phyloP scores from a whole-genome alignment of 1,284 basidiomycete genomes.

The Mycena sp. region DNA sequence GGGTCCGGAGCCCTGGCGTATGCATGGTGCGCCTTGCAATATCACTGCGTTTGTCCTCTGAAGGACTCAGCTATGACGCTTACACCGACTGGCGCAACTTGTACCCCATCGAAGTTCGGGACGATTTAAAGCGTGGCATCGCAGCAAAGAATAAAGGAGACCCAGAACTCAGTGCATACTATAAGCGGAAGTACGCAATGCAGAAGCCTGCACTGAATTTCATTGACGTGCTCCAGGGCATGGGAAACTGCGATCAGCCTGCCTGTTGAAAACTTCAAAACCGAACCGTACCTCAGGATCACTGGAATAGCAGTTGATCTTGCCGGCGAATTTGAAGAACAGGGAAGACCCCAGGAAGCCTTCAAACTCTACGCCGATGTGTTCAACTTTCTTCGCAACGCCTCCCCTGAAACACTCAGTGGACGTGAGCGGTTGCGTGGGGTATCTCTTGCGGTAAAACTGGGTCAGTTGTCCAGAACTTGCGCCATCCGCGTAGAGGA shows the following conservation, averaged over 20 bases:
- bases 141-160: slow-evolving; percentile 71
- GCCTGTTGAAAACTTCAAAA: slow-evolving; percentile 56
- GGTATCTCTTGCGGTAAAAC: slow-evolving; percentile 71
- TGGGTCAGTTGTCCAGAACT: slow-evolving; percentile 64
- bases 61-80: slow-evolving; percentile 64
- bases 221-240: slow-evolving; percentile 57
- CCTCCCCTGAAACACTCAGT: slow-evolving; percentile 38
- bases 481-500: slow-evolving; percentile 59
- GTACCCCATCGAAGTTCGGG: slow-evolving; percentile 72
- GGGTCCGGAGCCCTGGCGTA: slow-evolving; percentile 9
- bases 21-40: slow-evolving; percentile 12
- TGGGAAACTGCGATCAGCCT: slow-evolving; percentile 64
- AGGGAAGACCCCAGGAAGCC: slow-evolving; percentile 56
- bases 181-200: slow-evolving; percentile 61
- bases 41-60: neutral
- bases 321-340: slow-evolving; percentile 66
- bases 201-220: neutral
- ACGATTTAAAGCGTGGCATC: slow-evolving; percentile 71
- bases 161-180: slow-evolving; percentile 60
- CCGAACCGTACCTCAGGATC: slow-evolving; percentile 70
- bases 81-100: slow-evolving; percentile 65
- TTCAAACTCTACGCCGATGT: slow-evolving; percentile 61
- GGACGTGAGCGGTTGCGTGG: slow-evolving; percentile 64
- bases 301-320: slow-evolving; percentile 76
- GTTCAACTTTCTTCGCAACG: slow-evolving; percentile 45